Evolutionary conservation across 495 filamentous ascomycete genomes (phyloP), one percentile per base, ranked within the genome.

Genomic region (Penicillium argentinense): DNA sequence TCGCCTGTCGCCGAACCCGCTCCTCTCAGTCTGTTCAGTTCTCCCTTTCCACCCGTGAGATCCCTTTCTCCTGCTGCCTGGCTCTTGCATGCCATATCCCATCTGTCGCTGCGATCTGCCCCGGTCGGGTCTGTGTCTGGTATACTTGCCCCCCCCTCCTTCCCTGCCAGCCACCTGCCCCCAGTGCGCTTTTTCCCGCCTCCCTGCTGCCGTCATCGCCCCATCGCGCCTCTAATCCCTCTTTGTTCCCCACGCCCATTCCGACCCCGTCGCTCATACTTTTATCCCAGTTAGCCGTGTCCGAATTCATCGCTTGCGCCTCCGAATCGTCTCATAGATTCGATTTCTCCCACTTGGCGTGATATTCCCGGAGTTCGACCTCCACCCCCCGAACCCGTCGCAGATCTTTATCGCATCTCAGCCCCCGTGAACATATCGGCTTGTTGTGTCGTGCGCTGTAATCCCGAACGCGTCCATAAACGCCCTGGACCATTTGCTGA

Each of bases 321-420:
- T 47, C 37, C 47, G 50, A 43, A 29, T 46, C 21, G 24, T 78
- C 88, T 42, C 83, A 88, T 50, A 77, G 76, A 11, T 81, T 91
- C 37, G 79, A 92, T 39, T 68, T 74, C 22, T 76, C 89, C 93
- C 22, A 83, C 84, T 56, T 53, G 55, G 48, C 39, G 41, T 42
- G 39, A 9, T 46, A 30, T 24, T 40, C 34, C 34, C 46, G 16
- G 46, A 33, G 42, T 12, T 51, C 47, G 36, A 50, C 49, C n/a
- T n/a, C n/a, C n/a, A 34, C 34, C 39, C 30, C 44, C 19, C 38
- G 37, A 32, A 36, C 4, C 36, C 45, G 25, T 36, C 37, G 40
- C 41, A 50, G 33, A 47, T 51, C 40, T 51, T 28, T 33, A 54
- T 56, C 50, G 56, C 52, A 53, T 24, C 22, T 24, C 28, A 17